These are phyloP conservation scores for Marchantia paleacea DNA, from an alignment of 225 moss, liverwort and hornwort species.

Conservation along the genomic window DNA sequence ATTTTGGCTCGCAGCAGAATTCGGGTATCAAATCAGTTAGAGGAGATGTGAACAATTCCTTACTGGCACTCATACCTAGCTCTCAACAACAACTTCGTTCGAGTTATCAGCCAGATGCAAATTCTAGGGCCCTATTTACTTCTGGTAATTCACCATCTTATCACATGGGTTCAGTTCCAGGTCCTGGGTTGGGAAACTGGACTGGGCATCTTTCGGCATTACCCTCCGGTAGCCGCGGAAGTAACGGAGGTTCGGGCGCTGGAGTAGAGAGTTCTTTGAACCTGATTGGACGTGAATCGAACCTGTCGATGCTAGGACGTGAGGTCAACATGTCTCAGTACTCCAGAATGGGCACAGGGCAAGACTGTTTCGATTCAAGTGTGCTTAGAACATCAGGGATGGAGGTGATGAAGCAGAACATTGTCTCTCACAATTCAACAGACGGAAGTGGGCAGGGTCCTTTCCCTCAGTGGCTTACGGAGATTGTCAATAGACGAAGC, in stretches of 20 bases:
- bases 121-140: slow-evolving; percentile 50
- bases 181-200: slow-evolving; percentile 55
- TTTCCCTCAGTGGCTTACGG: slow-evolving; percentile 66
- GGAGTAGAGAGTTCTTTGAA: slow-evolving; percentile 41
- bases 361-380: slow-evolving; percentile 47
- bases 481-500: slow-evolving; percentile 56
- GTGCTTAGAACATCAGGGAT: slow-evolving; percentile 48
- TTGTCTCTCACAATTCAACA: slow-evolving; percentile 38
- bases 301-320: slow-evolving; percentile 48
- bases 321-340: slow-evolving; percentile 44
- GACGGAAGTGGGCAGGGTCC: slow-evolving; percentile 55
- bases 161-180: slow-evolving; percentile 52
- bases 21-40: slow-evolving; percentile 57
- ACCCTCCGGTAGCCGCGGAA: slow-evolving; percentile 31
- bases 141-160: slow-evolving; percentile 52
- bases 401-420: slow-evolving; percentile 56
- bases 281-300: slow-evolving; percentile 53
- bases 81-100: slow-evolving; percentile 63
- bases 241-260: slow-evolving; percentile 39
- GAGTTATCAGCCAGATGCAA: slow-evolving; percentile 46
- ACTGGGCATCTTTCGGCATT: slow-evolving; percentile 35
- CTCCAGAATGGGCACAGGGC: slow-evolving; percentile 45
- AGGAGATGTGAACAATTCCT: slow-evolving; percentile 58
- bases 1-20: slow-evolving; percentile 64
- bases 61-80: slow-evolving; percentile 70